These are phyloP conservation scores for Pythium monospermum DNA, from an alignment of 352 stramenopile genomes.

Conservation along the genomic window DNA sequence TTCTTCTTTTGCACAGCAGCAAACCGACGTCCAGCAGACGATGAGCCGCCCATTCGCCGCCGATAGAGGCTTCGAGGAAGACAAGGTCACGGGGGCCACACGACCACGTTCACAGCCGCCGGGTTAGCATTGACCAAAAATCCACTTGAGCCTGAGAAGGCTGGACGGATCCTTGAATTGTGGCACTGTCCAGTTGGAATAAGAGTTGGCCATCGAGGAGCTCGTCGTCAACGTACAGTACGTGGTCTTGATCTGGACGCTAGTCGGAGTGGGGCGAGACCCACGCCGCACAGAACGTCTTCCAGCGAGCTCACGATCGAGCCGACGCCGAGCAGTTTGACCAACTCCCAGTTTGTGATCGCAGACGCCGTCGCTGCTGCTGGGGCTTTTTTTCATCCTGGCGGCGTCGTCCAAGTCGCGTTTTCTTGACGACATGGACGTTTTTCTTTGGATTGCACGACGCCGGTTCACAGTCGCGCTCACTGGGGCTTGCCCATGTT, in stretches of 20 bases:
- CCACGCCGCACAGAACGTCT: constrained; percentile 53
- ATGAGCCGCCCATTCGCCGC: too few species aligned
- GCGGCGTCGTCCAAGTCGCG: too few species aligned
- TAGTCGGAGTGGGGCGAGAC: constrained; percentile 23
- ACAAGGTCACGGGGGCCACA: constrained; percentile 34
- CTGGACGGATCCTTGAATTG: constrained; percentile 17
- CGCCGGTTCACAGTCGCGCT: constrained; percentile 33
- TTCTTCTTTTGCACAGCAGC: too few species aligned
- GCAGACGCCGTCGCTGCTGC: too few species aligned
- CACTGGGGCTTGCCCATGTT: constrained; percentile 27
- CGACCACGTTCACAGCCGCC: constrained; percentile 14
- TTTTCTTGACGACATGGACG: too few species aligned
- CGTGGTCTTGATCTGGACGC: constrained; percentile 31
- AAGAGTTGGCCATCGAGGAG: constrained; percentile 24
- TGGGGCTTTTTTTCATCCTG: too few species aligned
- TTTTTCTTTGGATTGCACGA: too few species aligned
- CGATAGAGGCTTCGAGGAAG: constrained; percentile 37
- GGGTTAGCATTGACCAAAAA: constrained; percentile 11
- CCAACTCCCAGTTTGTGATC: constrained; percentile 33
- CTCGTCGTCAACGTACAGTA: constrained; percentile 23
- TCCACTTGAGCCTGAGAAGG: constrained; percentile 20
- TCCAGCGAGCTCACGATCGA: constrained; percentile 41
- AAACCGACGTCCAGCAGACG: too few species aligned
- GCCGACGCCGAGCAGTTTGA: constrained; percentile 42
- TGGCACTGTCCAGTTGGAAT: constrained; percentile 36